Evolutionary conservation across 129 eudicot species (phyloP), one percentile per base, ranked within the genome.

Genomic region (Logfia minima): DNA sequence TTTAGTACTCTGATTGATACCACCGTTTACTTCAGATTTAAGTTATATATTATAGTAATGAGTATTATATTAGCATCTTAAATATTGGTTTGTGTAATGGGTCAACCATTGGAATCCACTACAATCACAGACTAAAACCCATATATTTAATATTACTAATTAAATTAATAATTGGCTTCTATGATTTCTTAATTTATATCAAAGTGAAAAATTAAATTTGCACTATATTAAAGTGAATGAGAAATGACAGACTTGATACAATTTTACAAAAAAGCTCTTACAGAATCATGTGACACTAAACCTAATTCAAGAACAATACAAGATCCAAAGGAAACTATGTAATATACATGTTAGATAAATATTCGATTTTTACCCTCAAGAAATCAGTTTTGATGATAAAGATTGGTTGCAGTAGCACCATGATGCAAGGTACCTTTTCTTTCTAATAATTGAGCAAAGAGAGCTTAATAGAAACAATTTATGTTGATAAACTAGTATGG

Each of bases 371-470:
- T 77, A 82, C 85, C 85, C 22, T 72, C 82, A 7, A 82, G 72
- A 77, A 82, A 39, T 39, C 63, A 10, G 72, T 77, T 77, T 65
- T 88, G 83, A 52, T 86, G 86, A 19, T 78, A 39, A 62, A 83
- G 86, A 74, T 70, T 68, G 64, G 90, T 86, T 26, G 85, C 69
- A 61, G 87, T 85, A 35, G 81, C 77, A 60, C 96, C 96, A 22
- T 91, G 96, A 77, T 87, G 96, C 68, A 89, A 79, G 22, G 90
- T 28, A 78, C 89, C 28, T 85, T 84, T 71, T 89, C 96, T 81
- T 87, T 88, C 92, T 32, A 32, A 32, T 32, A 58, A 78, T 9
- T 37, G 56, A 19, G 19, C 53, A 52, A 52, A 53, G 43, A 17
- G 29, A 56, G 39, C 70, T 70, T 41, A 29, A 51, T 53, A 18